Percentiles rank a stretch among this genome's conserved stretches.
phyloP scores from a whole-genome alignment of 2,329 filamentous ascomycete species.

The Fusarium citri region DNA sequence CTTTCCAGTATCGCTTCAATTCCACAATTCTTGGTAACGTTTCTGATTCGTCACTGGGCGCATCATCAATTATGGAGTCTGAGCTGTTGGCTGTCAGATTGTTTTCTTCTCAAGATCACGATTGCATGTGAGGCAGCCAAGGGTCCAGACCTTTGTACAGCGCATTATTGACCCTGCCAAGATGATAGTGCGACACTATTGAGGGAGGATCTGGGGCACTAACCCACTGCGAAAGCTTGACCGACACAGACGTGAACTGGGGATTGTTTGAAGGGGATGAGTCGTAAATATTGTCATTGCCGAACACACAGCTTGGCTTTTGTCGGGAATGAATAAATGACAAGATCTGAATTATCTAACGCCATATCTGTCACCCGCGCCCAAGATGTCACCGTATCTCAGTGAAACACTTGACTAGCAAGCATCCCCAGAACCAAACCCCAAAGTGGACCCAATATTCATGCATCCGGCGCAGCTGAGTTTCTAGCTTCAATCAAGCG shows the following conservation, averaged over 20 bases:
- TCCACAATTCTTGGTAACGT: background rate
- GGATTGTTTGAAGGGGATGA: too few species aligned
- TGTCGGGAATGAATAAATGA: too few species aligned
- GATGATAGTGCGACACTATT: slow-evolving; percentile 16
- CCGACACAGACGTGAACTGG: background rate
- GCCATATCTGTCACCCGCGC: background rate
- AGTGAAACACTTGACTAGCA: background rate
- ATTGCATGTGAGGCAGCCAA: slow-evolving; percentile 4
- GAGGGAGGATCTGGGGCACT: background rate
- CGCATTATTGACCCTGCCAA: slow-evolving; percentile 11
- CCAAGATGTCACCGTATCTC: background rate
- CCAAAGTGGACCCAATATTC: slow-evolving; percentile 1
- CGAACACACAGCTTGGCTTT: background rate
- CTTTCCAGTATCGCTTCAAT: background rate
- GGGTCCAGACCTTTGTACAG: slow-evolving; percentile 10
- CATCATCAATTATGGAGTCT: background rate
- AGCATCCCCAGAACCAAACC: background rate
- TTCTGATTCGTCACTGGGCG: background rate
- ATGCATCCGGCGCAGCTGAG: slow-evolving; percentile 18
- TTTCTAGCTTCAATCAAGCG: background rate
- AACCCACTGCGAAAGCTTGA: background rate
- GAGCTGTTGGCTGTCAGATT: background rate
- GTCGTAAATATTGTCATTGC: too few species aligned
- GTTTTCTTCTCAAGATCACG: background rate
- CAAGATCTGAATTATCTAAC: background rate